These are phyloP conservation scores for Penicillium herquei DNA, from an alignment of 495 filamentous ascomycete species.

Conservation along the genomic window DNA sequence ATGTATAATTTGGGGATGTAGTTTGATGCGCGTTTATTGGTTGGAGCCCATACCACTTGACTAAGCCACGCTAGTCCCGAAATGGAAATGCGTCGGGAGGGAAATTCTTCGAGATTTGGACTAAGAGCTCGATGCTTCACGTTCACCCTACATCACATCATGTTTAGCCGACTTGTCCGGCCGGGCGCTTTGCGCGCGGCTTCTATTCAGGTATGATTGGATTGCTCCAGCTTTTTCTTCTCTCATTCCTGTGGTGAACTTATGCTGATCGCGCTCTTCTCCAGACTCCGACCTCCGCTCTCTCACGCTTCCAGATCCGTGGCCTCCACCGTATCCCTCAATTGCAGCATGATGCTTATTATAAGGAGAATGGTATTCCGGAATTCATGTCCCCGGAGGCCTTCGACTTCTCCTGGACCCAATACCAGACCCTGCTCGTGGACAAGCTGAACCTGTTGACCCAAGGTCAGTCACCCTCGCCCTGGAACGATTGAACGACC, in stretches of 20 bases:
- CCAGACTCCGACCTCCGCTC: constrained; percentile 42
- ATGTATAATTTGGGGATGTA: constrained; percentile 15
- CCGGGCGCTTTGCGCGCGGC: constrained; percentile 49
- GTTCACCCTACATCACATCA: constrained; percentile 29
- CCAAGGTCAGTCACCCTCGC: constrained; percentile 56
- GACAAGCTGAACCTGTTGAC: constrained; percentile 72
- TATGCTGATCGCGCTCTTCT: constrained; percentile 24
- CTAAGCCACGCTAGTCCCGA: constrained; percentile 33
- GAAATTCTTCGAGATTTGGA: constrained; percentile 37
- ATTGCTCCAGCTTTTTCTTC: neutral
- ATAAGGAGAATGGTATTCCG: constrained; percentile 59
- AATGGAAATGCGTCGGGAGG: constrained; percentile 26
- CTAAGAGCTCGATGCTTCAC: neutral
- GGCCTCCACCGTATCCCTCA: constrained; percentile 56
- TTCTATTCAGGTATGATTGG: constrained; percentile 34
- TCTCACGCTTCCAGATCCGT: constrained; percentile 44
- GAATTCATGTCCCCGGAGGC: constrained; percentile 63
- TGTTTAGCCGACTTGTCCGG: constrained; percentile 51
- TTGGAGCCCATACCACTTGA: neutral
- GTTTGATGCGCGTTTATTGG: constrained; percentile 33
- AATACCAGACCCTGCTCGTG: constrained; percentile 73
- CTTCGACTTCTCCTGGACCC: constrained; percentile 74
- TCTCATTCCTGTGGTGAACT: neutral
- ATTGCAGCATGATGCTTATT: constrained; percentile 54
- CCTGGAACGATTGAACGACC: constrained; percentile 5